These are phyloP conservation scores for Nitzschia sp. DNA, from an alignment of 108 stramenopile species.

Conservation along the genomic window DNA sequence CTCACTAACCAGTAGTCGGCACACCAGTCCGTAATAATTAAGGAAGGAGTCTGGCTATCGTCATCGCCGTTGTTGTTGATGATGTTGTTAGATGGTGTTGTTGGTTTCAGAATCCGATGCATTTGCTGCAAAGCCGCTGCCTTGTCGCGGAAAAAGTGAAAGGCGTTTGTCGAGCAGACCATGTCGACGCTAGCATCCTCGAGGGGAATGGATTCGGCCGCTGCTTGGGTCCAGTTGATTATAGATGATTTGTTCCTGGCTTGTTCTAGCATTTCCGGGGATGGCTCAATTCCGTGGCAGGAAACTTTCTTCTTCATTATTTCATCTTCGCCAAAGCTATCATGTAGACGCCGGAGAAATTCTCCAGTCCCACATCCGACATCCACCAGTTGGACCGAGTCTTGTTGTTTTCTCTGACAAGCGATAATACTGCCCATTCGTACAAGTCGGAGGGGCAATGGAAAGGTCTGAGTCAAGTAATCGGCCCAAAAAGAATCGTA, in stretches of 20 bases:
- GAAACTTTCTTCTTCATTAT: neutral
- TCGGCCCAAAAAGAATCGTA: slow-evolving; percentile 22
- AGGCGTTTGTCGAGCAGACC: slow-evolving; percentile 22
- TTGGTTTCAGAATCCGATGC: slow-evolving; percentile 9
- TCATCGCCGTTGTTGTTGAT: neutral
- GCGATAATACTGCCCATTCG: no score
- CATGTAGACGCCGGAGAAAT: slow-evolving; percentile 9
- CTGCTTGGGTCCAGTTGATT: neutral
- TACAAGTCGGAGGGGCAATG: neutral
- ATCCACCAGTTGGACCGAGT: neutral
- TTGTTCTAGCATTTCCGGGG: slow-evolving; percentile 15
- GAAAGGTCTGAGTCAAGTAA: neutral
- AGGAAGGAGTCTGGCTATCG: neutral
- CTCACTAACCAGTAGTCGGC: slow-evolving; percentile 7
- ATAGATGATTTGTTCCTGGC: neutral
- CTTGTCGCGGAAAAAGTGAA: slow-evolving; percentile 26
- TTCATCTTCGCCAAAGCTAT: neutral
- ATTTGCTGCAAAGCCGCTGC: slow-evolving; percentile 12
- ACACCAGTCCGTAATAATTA: slow-evolving; percentile 29
- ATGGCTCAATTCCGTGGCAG: slow-evolving; percentile 14
- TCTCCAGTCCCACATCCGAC: slow-evolving; percentile 27
- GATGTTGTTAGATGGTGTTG: no score
- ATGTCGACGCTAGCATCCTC: slow-evolving; percentile 5
- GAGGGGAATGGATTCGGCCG: slow-evolving; percentile 22
- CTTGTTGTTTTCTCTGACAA: neutral